A percentile compares a stretch with the other conserved stretches of the same genome.
These are phyloP conservation scores for Nowakowskiella sp. DNA, from an alignment of 192 early-diverging fungal genomes.

Conservation along the genomic window DNA sequence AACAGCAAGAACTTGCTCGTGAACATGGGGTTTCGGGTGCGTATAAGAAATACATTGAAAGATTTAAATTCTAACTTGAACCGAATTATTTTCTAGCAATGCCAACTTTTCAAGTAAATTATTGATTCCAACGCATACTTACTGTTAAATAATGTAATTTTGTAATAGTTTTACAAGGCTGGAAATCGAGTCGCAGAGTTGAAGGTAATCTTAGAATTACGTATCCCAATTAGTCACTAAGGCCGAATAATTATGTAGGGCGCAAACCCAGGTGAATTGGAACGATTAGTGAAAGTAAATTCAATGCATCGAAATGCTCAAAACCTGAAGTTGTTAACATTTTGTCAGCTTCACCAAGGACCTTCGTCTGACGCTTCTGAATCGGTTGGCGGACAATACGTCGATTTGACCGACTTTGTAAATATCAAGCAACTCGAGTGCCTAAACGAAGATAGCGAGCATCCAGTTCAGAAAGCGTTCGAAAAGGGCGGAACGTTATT, in stretches of 20 bases:
- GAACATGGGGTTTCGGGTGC: neutral
- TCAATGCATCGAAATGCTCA: constrained; percentile 6
- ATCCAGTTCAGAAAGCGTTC: constrained; percentile 70
- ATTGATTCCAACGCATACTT: neutral
- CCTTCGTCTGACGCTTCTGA: constrained; percentile 1
- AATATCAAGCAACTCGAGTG: constrained; percentile 44
- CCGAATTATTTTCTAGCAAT: constrained; percentile 37
- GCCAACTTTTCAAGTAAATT: constrained; percentile 67
- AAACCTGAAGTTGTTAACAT: neutral
- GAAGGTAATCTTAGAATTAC: too few relatives aligned
- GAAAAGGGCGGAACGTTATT: constrained; percentile 59
- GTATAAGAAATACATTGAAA: neutral
- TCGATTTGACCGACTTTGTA: constrained; percentile 32
- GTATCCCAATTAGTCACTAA: too few relatives aligned
- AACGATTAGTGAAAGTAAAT: constrained; percentile 45
- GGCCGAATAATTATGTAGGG: too few relatives aligned
- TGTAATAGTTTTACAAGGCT: constrained; percentile 55
- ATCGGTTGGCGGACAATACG: constrained; percentile 16
- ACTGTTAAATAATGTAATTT: neutral
- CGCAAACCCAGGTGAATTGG: constrained; percentile 61
- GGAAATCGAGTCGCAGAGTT: constrained; percentile 66
- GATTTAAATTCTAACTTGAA: constrained; percentile 6
- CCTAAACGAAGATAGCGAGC: constrained; percentile 75
- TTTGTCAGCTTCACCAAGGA: neutral
- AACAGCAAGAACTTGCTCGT: constrained; percentile 23